phyloP scores from a whole-genome alignment of 225 moss, liverwort and hornwort species.

The Straminergon stramineum region DNA sequence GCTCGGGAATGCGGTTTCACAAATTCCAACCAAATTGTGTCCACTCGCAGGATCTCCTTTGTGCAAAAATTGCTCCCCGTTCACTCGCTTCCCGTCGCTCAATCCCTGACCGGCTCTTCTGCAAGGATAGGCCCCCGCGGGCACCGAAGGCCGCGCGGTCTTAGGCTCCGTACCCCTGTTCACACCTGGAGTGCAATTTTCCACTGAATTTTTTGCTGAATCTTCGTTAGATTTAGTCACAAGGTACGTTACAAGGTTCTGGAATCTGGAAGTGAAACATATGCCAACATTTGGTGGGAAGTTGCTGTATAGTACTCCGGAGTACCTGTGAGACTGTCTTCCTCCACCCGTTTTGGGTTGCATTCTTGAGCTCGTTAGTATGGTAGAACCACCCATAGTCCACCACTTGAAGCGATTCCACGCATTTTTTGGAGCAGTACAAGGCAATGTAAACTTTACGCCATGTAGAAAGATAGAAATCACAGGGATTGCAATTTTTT shows the following conservation, averaged over 20 bases:
- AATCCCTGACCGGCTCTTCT: not conserved
- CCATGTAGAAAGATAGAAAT: too few species aligned
- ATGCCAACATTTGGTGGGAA: too few species aligned
- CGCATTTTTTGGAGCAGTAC: too few species aligned
- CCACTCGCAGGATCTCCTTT: not conserved
- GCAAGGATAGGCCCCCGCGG: slow-evolving; percentile 23
- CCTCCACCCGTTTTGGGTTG: not conserved
- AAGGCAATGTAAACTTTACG: too few species aligned
- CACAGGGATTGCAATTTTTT: too few species aligned
- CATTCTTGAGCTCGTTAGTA: not conserved
- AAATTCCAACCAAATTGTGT: not conserved
- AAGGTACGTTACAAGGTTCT: not conserved
- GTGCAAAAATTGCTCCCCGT: not conserved
- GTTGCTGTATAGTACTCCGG: too few species aligned
- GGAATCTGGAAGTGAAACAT: not conserved
- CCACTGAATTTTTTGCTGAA: not conserved
- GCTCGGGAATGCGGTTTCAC: not conserved
- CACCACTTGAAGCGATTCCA: too few species aligned
- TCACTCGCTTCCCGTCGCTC: not conserved
- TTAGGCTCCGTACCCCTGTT: not conserved
- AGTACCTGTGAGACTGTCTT: not conserved
- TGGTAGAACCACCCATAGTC: too few species aligned
- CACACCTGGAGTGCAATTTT: not conserved
- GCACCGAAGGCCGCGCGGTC: not conserved
- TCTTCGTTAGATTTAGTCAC: not conserved